Evolutionary conservation across 192 early-diverging fungal genomes (phyloP), one percentile per base, ranked within the genome.

Genomic region (Mortierella alpina): DNA sequence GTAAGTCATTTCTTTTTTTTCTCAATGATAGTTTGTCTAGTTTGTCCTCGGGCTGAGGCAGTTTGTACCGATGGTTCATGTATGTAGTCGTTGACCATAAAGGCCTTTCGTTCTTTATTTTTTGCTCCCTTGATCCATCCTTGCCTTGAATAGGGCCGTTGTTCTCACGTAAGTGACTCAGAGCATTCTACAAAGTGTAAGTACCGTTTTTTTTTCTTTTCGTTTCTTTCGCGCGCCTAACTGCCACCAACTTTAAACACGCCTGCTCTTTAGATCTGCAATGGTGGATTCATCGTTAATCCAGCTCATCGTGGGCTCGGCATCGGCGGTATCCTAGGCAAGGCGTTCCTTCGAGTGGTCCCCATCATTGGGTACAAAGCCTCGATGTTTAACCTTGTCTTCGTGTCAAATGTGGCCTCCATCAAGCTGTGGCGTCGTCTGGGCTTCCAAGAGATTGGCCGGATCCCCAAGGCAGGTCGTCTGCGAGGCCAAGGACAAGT

Each of bases 301-400:
- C 48, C 63, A 1, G 62, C 53, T 9, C 73, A 74, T 40, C 84
- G 92, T 10, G 85, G 85, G 6, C 47, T 76, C 13, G 92, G 93
- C 0, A 88, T 90, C 8, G 94, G 92, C 4, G 84, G 76, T 5
- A 88, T 85, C 15, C 82, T 95, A 82, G 92, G 76, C 15, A 80
- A 84, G 48, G 83, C 91, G 0, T 95, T 93, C 67, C 62, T 92
- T 7, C 41, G 59, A 18, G 31, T 94, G 6, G 92, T 88, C 9
- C 91, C 94, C 5, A 20, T 84, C 17, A 78, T 94, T 46, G 93
- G 93, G 9, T 95, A 94, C 83, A 82, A 85, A 42, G 91, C 92
- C 7, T 88, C 88, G 10, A 85, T 95, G 76, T 95, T 95, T 76
- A 95, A 95, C 71, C 87, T 95, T 2, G 94, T 95, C 14, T 95